Evolutionary conservation across 768 basidiomycete species (phyloP).

Genomic region (Leucogyrophana mollusca): DNA sequence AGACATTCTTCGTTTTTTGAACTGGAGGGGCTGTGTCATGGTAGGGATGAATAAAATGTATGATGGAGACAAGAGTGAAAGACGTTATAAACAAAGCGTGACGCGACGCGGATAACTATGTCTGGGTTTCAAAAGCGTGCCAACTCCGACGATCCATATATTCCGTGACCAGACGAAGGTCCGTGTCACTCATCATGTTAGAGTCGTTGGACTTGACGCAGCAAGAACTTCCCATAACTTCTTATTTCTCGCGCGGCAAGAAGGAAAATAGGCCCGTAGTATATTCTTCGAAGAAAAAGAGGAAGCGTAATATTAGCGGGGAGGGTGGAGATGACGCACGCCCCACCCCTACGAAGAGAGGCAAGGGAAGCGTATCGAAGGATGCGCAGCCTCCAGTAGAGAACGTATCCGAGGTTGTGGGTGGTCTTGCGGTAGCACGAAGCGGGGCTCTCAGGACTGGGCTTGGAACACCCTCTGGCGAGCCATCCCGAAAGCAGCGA

Average conservation of each 20-base stretch:
- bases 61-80: neutral
- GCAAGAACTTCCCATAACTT: constrained; percentile 30
- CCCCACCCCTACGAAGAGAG: constrained; percentile 16
- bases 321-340: constrained; percentile 4
- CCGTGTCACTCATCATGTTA: neutral
- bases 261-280: constrained; percentile 10
- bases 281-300: constrained; percentile 3
- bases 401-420: neutral
- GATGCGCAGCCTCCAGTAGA: neutral
- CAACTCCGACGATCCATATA: constrained; percentile 30
- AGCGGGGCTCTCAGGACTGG: no score
- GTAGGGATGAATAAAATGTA: neutral
- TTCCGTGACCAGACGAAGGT: neutral
- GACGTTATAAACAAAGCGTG: constrained; percentile 9
- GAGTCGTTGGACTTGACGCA: constrained; percentile 28
- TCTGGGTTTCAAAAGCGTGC: constrained; percentile 37
- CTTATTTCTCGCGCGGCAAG: constrained; percentile 19
- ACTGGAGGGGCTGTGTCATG: constrained; percentile 26
- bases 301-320: neutral
- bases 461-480: no score
- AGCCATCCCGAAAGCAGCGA: no score
- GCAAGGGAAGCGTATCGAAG: constrained; percentile 6
- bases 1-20: constrained; percentile 65
- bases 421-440: no score
- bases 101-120: constrained; percentile 20